Base-by-base conservation (phyloP, 306 rosid genomes). In the Lathyrus sativus region DNA sequence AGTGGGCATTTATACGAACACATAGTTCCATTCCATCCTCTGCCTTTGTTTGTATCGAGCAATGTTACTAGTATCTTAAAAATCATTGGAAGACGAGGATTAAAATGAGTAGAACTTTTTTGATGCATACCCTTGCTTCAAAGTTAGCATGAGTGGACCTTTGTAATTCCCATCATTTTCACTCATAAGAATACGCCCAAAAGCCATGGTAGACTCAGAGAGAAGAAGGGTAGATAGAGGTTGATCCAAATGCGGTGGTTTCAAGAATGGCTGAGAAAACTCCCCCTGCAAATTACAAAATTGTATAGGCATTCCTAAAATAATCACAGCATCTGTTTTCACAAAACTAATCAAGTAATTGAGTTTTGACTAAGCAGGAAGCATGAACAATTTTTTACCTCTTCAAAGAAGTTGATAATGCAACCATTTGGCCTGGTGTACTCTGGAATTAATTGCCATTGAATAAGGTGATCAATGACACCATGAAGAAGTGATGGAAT, bases 241-340 rank as follows among this genome's bases (percentile, higher is more conserved):
- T 54, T 93, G 98, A 13, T 93, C 98, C 87, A 93, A 62, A 79
- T 93, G 98, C 10, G 98, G 98, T 29, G 98, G 98, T 78, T 93
- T 93, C 65, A 77, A 81, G 84, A 93, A 93, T 72, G 98, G 98
- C 83, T 93, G 98, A 44, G 98, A 90, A 67, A 85, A 79, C 74
- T 93, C 98, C 15, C 83, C 98, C 98, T 93, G 73, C 65, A 74
- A 45, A 38, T 26, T 48, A 59, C 72, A 67, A 55, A 68, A 55
- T 72, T 46, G 31, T 57, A 60, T 9, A 44, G 24, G 48, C 64
- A 70, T 69, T 58, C 15, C 37, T 59, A 62, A 50, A 56, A 58
- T 70, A 41, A 37, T 41, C 50, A 14, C 67, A 68, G 62, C 43
- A 59, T 42, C 74, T 72, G 44, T 38, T 35, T 35, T 8, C 39